These are phyloP conservation scores for Piper longum DNA, from an alignment of 164 flowering plant species.

Conservation along the genomic window DNA sequence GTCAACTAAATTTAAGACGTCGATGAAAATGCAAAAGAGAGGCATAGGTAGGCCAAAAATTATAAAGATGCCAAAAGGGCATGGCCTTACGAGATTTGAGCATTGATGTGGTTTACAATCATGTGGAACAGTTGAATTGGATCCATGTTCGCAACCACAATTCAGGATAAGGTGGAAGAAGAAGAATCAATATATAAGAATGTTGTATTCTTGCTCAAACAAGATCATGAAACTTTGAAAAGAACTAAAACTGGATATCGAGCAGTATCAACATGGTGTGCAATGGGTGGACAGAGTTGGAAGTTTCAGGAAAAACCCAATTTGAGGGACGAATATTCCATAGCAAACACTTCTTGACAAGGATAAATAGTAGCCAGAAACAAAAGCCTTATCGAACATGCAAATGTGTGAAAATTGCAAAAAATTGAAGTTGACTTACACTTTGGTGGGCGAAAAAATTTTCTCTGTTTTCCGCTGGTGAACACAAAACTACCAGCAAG, in stretches of 20 bases:
- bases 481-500: conserved; percentile 86
- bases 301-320: not conserved
- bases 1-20: no score
- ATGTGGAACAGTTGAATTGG: no score
- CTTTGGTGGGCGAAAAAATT: conserved; percentile 60
- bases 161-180: no score
- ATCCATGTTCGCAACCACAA: no score
- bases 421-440: conserved; percentile 36
- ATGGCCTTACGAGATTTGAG: no score
- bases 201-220: not conserved
- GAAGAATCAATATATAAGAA: no score
- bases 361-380: not conserved
- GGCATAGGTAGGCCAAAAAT: no score
- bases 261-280: not conserved
- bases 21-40: no score
- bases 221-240: not conserved
- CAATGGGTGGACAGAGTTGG: not conserved
- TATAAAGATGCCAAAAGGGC: no score
- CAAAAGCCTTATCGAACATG: no score
- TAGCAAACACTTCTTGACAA: not conserved
- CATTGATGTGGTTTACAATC: no score
- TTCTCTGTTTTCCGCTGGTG: conserved; percentile 60
- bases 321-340: not conserved
- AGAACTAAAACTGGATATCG: no score
- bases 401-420: not conserved